These are phyloP conservation scores for Podospora pseudocomata DNA, from an alignment of 495 filamentous ascomycete species.

Conservation along the genomic window DNA sequence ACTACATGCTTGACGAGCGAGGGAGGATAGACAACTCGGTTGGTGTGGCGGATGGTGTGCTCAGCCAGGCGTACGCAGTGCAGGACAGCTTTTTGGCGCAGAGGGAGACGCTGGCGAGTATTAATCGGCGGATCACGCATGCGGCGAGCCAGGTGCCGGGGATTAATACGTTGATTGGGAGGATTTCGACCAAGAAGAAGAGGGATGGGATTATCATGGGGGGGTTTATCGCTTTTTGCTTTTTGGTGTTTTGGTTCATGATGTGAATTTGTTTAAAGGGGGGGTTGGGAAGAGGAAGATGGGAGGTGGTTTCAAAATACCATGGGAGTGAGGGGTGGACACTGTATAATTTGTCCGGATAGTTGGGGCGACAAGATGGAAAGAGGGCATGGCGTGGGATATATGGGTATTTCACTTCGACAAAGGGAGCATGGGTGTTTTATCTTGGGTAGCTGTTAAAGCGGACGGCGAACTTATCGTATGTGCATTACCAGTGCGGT, in stretches of 20 bases:
- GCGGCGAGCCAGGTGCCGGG: constrained; percentile 89
- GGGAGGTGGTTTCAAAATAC: not conserved
- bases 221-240: constrained; percentile 84
- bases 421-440: not conserved
- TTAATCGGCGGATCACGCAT: constrained; percentile 82
- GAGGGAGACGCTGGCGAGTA: constrained; percentile 76
- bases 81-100: constrained; percentile 88
- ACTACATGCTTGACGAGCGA: constrained; percentile 96
- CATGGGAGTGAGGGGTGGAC: not conserved
- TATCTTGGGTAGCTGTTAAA: not conserved
- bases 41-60: constrained; percentile 79
- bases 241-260: constrained; percentile 81
- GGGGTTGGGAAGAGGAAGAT: not conserved
- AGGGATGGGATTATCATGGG: constrained; percentile 93
- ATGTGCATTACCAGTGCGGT: not conserved
- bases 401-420: too few relatives aligned
- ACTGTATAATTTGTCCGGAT: not conserved
- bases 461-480: not conserved
- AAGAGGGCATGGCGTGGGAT: not conserved
- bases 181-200: constrained; percentile 93
- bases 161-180: constrained; percentile 85
- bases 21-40: constrained; percentile 79
- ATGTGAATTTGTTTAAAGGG: constrained; percentile 41
- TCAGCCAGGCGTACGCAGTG: constrained; percentile 95
- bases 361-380: not conserved